Evolutionary conservation across 1,139 yeast species (phyloP), one percentile per base, ranked within the genome.

Genomic region (Martiniozyma asiatica): DNA sequence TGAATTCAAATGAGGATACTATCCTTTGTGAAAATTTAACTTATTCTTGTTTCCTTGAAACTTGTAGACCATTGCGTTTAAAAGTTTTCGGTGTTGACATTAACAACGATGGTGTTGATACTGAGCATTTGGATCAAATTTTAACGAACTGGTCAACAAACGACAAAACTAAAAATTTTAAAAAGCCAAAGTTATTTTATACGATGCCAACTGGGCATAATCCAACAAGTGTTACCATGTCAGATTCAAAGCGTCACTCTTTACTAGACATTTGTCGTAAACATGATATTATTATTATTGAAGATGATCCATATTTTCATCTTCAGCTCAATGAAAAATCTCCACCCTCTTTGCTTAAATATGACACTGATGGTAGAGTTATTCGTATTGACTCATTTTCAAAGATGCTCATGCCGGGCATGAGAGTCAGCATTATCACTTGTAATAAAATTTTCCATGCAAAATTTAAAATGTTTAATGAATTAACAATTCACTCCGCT

Each of bases 381-480:
- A 51, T 87, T 33, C 71, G 97, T 51, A 66, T 87, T 47, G 97
- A 87, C 53, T 81, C 96, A 2, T 75, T 81, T 55, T 84, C 95
- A 38, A 87, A 87, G 63, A 87, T 84, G 27, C 58, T 85, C 39
- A 94, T 94, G 15, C 96, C 96, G 1, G 96, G 96, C 25, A 53
- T 77, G 33, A 69, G 96, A 51, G 56, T 80, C 32, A 89, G 94
- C 9, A 78, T 85, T 68, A 67, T 85, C 37, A 75, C 79, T 3
- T 85, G 75, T 10, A 89, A 81, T 56, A 64, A 66, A 21, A 54
- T 48, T 14, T 60, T 85, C 21, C 58, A 73, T 33, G 65, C 66
- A 37, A 58, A 68, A 42, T 52, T 51, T 33, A 47, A 61, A 20
- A 56, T 69, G 43, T 55, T 59, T 32, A 71, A 68, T 42, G 75